A percentile compares a stretch with the other conserved stretches of the same genome.
Evolutionary conservation across 805 yeast genomes (phyloP).

Genomic region (Teunomyces atbi): DNA sequence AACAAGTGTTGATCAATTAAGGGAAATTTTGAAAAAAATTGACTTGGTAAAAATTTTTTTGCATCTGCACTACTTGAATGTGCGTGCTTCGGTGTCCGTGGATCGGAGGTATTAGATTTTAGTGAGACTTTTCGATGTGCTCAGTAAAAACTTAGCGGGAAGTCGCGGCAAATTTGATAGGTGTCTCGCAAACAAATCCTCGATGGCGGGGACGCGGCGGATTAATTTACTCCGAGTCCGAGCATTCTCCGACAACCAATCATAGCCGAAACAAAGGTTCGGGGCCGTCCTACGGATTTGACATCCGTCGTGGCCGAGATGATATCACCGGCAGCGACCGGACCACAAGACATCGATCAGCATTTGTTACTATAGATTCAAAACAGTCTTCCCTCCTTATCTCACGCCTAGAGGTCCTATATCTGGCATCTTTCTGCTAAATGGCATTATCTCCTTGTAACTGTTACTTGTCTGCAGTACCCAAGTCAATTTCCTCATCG

Average conservation of each 20-base stretch:
- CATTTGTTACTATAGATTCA: too few relatives aligned
- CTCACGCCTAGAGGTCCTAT: too few relatives aligned
- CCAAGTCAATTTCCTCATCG: not conserved
- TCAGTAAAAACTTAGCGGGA: conserved; percentile 2
- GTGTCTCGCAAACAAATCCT: not conserved
- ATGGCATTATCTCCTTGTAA: too few relatives aligned
- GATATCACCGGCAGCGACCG: not conserved
- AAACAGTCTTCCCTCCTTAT: too few relatives aligned
- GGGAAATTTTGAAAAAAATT: not conserved
- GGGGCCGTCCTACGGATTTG: conserved; percentile 2
- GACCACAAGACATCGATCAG: not conserved
- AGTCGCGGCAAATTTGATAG: not conserved
- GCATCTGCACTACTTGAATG: conserved; percentile 12
- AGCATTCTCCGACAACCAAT: not conserved
- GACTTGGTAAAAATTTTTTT: conserved; percentile 5
- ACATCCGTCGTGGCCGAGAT: not conserved
- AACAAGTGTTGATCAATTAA: conserved; percentile 4
- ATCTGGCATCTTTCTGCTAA: too few relatives aligned
- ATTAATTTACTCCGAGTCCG: conserved; percentile 1
- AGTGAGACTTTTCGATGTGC: conserved; percentile 7
- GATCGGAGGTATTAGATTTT: conserved; percentile 2
- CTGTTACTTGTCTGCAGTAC: not conserved
- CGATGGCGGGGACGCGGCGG: not conserved
- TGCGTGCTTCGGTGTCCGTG: conserved; percentile 7
- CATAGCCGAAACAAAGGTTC: not conserved